A percentile compares a stretch with the other conserved stretches of the same genome.
Evolutionary conservation across 805 yeast species (phyloP).

Genomic region (Metschnikowia noctiluminum): DNA sequence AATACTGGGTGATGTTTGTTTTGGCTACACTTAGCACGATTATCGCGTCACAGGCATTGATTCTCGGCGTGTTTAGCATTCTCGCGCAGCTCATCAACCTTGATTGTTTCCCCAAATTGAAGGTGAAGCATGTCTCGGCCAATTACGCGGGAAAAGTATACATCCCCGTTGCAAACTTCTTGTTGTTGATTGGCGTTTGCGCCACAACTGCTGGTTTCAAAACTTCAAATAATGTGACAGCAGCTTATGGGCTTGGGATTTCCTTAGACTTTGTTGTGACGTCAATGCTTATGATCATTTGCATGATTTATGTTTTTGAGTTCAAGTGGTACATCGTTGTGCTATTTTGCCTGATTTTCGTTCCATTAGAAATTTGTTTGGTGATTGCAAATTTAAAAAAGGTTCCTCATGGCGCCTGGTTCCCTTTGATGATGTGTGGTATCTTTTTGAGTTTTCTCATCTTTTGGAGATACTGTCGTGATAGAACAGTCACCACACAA

Average conservation of each 20-base stretch:
- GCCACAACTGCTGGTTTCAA: slow-evolving; percentile 51
- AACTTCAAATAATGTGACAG: slow-evolving; percentile 48
- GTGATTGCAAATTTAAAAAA: slow-evolving; percentile 49
- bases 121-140: slow-evolving; percentile 43
- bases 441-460: slow-evolving; percentile 35
- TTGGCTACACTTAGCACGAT: slow-evolving; percentile 54
- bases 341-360: slow-evolving; percentile 36
- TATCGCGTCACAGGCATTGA: slow-evolving; percentile 60
- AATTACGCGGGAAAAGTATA: slow-evolving; percentile 48
- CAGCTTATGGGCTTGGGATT: slow-evolving; percentile 61
- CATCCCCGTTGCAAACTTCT: slow-evolving; percentile 48
- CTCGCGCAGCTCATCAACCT: slow-evolving; percentile 50
- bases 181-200: slow-evolving; percentile 50
- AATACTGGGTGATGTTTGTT: slow-evolving; percentile 50
- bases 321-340: slow-evolving; percentile 33
- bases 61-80: slow-evolving; percentile 53
- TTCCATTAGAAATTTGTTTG: slow-evolving; percentile 46
- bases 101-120: slow-evolving; percentile 52
- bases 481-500: slow-evolving; percentile 39
- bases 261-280: slow-evolving; percentile 55
- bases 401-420: slow-evolving; percentile 62
- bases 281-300: slow-evolving; percentile 42
- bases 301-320: slow-evolving; percentile 46
- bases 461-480: slow-evolving; percentile 49
- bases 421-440: slow-evolving; percentile 46